Evolutionary conservation across 306 rosid species (phyloP), one percentile per base, ranked within the genome.

Genomic region (Senna tora): DNA sequence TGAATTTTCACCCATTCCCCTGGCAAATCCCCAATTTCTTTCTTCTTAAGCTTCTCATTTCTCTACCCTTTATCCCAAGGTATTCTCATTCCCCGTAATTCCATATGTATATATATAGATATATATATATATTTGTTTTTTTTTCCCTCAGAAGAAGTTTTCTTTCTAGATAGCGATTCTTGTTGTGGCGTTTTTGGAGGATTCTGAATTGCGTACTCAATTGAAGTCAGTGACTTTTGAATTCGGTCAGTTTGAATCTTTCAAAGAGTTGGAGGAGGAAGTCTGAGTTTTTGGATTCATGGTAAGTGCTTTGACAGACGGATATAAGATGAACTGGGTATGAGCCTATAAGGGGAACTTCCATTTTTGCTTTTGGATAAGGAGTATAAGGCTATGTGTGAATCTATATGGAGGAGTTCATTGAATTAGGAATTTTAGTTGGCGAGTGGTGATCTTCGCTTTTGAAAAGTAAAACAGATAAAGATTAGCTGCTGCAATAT

Each of bases 1-100:
- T 84, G 82, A 80, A 86, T 51, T 51, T 82, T 83, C 86, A 73
- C 70, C 62, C 79, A 66, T 25, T 53, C 53, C 55, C 30, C 69
- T 39, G 8, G 22, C 15, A 36, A n/a, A n/a, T 41, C 12, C 54
- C 22, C 17, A 58, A 17, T 54, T 71, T 74, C 81, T 61, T 57
- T 81, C 69, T 65, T 74, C 66, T 21, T 47, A 59, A 78, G 21
- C 77, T 56, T 76, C 72, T 72, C 25, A 56, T 84, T 57, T 59
- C 19, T 69, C 43, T 60, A 41, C 57, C 73, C 72, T 76, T 52
- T 45, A 32, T 63, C 80, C 60, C 69, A 25, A 25, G 30, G 30
- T 25, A 25, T 25, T 25, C 2, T 25, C 30, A 25, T 25, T 25
- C 30, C 2, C 30, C 30, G 30, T 25, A 54, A 47, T 38, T 43